Evolutionary conservation across 2,329 filamentous ascomycete genomes (phyloP).

Genomic region (Geosmithia putterillii): DNA sequence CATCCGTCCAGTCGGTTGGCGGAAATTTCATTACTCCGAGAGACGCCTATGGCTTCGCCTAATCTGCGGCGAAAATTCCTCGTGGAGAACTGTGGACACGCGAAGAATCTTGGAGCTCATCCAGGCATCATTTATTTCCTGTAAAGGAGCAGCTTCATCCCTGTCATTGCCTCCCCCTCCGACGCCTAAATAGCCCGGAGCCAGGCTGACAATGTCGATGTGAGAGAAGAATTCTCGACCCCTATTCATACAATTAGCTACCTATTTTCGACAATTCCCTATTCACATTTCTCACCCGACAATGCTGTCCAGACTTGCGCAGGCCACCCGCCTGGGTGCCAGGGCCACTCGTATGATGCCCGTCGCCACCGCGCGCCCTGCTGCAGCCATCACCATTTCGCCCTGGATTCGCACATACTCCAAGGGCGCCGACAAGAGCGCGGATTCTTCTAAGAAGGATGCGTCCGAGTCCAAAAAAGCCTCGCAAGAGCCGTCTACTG

Average conservation of each 20-base stretch:
- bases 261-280: background rate
- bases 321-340: constrained; percentile 19
- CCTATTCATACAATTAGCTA: background rate
- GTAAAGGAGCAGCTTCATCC: background rate
- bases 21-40: background rate
- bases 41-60: background rate
- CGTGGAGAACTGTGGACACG: background rate
- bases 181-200: background rate
- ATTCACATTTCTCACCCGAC: constrained; percentile 5
- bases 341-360: constrained; percentile 3
- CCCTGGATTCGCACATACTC: constrained; percentile 18
- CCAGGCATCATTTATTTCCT: background rate
- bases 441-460: background rate
- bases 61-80: background rate
- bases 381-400: constrained; percentile 9
- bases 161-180: background rate
- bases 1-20: background rate
- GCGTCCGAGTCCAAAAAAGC: constrained; percentile 1
- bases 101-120: background rate
- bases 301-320: constrained; percentile 26
- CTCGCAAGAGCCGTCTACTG: constrained; percentile 7
- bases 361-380: constrained; percentile 6
- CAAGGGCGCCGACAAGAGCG: constrained; percentile 5
- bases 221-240: constrained; percentile 1
- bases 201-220: constrained; percentile 1